A percentile compares a stretch with the other conserved stretches of the same genome.
Conservation (phyloP, 257 asterid species). For the Coffea eugenioides region DNA sequence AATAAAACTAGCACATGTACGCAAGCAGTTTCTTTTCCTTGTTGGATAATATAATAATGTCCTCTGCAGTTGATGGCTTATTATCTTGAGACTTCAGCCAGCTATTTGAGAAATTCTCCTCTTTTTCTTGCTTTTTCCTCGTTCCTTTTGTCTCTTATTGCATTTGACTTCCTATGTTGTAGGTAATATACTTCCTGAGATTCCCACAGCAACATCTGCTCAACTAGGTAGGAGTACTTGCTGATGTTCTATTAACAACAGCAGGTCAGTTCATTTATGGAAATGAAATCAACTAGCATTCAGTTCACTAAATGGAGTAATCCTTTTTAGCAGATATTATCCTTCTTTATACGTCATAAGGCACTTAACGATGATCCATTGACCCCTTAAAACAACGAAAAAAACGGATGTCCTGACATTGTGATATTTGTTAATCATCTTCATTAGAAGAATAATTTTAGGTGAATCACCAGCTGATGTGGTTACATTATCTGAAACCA, state of each 20-base stretch:
- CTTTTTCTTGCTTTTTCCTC: neutral
- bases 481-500: no score
- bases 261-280: neutral
- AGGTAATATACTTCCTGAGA: conserved; percentile 19
- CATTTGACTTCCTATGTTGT: conserved; percentile 3
- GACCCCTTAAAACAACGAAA: neutral
- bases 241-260: neutral
- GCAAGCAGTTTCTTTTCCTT: neutral
- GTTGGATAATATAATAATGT: neutral
- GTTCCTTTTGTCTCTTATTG: neutral
- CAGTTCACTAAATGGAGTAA: no score
- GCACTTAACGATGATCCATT: neutral
- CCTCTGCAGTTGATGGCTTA: neutral
- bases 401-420: neutral
- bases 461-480: no score
- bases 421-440: no score
- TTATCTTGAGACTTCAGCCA: no score
- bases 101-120: neutral
- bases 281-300: neutral
- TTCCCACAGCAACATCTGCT: conserved; percentile 29
- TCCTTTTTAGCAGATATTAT: neutral
- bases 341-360: no score
- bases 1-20: neutral
- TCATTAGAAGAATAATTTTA: no score
- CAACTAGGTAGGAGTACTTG: conserved; percentile 1